Evolutionary conservation across 2,329 filamentous ascomycete species (phyloP).

Genomic region (Orbilia brochopaga): DNA sequence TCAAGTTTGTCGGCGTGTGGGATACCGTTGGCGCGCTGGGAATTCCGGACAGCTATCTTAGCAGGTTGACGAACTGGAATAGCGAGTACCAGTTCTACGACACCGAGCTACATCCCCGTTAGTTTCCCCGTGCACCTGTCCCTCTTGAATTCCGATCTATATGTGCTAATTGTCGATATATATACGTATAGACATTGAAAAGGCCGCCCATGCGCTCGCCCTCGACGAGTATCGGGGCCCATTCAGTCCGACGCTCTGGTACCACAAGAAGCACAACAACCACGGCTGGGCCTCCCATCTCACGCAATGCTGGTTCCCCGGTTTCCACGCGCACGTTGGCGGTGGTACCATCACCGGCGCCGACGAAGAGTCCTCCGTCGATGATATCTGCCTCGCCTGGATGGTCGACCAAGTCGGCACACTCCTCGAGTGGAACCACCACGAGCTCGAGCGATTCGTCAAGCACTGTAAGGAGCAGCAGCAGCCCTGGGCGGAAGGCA

Average conservation of each 20-base stretch:
- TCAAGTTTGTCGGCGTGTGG: slow-evolving; percentile 63
- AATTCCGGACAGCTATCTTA: slow-evolving; percentile 57
- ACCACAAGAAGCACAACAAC: slow-evolving; percentile 53
- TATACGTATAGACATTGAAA: slow-evolving; percentile 61
- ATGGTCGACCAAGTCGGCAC: slow-evolving; percentile 32
- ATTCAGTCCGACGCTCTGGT: slow-evolving; percentile 66
- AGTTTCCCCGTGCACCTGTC: not conserved
- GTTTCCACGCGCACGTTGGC: slow-evolving; percentile 61
- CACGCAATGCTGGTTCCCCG: slow-evolving; percentile 62
- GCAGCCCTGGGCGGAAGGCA: slow-evolving; percentile 18
- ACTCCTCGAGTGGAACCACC: slow-evolving; percentile 11
- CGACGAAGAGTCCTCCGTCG: slow-evolving; percentile 17
- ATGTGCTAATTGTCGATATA: not conserved
- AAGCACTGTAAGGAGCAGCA: not conserved
- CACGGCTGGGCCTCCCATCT: slow-evolving; percentile 21
- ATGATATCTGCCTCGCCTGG: slow-evolving; percentile 30
- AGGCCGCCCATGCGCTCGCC: slow-evolving; percentile 68
- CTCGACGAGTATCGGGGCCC: slow-evolving; percentile 65
- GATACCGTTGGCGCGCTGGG: slow-evolving; percentile 63
- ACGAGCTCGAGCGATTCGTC: slow-evolving; percentile 20
- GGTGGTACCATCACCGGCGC: slow-evolving; percentile 56
- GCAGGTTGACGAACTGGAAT: slow-evolving; percentile 16
- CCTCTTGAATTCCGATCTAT: not conserved
- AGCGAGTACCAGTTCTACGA: slow-evolving; percentile 58
- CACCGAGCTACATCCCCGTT: slow-evolving; percentile 58